Base-by-base conservation (phyloP, 116 monocot species). In the Trichopus zeylanicus region DNA sequence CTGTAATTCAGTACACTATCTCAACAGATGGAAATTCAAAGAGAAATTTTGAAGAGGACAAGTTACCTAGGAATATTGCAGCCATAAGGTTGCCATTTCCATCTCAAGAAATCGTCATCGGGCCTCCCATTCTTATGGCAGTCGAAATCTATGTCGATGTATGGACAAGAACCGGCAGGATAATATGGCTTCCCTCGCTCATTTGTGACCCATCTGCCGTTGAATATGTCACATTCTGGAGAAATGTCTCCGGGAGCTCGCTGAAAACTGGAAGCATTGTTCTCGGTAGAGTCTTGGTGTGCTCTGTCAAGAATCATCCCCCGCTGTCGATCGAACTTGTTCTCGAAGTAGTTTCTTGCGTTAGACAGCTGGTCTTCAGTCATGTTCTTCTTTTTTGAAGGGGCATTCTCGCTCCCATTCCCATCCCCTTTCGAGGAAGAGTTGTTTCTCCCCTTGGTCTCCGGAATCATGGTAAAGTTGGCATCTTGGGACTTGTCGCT, bases 111-210 rank as follows among this genome's bases (percentile, higher is more conserved):
- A 29, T 71, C 80, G 6, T 60, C 26, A 57, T 93, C 89, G 12
- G 80, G 82, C 66, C 93, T 85, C 48, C 83, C 89, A 61, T 93
- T 93, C 57, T 75, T 73, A 37, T 78, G 70, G 46, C 95, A 90
- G 48, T 86, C 60, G 60, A 86, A 95, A 67, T 76, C 78, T 7
- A 19, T 53, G 48, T 83, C 89, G 12, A 94, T 67, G 56, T 60
- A 67, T 7, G 89, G 89, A 59, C 93, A 93, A 23, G 88, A 85
- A 25, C 75, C 79, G 0, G 67, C 62, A 32, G 79, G 74, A 59
- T 84, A 92, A 55, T 71, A 76, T 19, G 72, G 74, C 53, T 51
- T 53, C 5, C 57, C 59, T n/a, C n/a, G n/a, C 29, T 77, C 77
- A 55, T 86, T 86, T 56, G 73, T 80, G 39, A 82, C 85, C 89